phyloP scores from a whole-genome alignment of 2,329 filamentous ascomycete genomes.

The Rhynchosporium agropyri region DNA sequence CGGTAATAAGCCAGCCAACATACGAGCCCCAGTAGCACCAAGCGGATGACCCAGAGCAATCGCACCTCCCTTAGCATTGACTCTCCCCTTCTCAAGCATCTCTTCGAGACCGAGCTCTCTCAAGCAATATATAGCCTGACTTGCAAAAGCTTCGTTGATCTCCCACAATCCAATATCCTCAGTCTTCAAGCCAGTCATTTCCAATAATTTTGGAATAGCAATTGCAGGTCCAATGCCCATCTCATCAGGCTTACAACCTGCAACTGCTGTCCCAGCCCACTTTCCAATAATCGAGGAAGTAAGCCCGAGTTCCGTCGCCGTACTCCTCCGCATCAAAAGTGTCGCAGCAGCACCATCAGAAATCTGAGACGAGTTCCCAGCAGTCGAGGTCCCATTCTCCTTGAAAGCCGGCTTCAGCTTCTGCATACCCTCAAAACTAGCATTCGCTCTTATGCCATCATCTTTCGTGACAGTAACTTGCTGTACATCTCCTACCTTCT shows the following conservation, averaged over 20 bases:
- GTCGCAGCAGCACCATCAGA: conserved; percentile 85
- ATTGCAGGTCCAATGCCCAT: conserved; percentile 91
- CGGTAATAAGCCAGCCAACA: conserved; percentile 68
- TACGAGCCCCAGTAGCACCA: conserved; percentile 82
- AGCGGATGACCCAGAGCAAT: conserved; percentile 94
- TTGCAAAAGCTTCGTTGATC: conserved; percentile 83
- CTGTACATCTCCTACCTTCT: conserved; percentile 57
- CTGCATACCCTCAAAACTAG: conserved; percentile 69
- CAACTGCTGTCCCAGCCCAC: conserved; percentile 76
- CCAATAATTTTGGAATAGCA: conserved; percentile 81
- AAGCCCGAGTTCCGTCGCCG: conserved; percentile 73
- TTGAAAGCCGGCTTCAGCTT: conserved; percentile 87
- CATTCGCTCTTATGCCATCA: conserved; percentile 76
- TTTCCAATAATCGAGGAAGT: conserved; percentile 72
- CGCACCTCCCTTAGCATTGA: conserved; percentile 91
- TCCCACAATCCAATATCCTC: conserved; percentile 85
- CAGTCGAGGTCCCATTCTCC: conserved; percentile 73
- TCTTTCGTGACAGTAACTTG: conserved; percentile 72
- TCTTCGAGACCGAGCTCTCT: conserved; percentile 68
- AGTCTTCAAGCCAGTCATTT: conserved; percentile 64
- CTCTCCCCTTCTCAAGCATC: conserved; percentile 64
- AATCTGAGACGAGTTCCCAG: conserved; percentile 84
- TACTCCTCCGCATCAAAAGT: conserved; percentile 82
- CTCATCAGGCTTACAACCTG: conserved; percentile 83
- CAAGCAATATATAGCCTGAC: conserved; percentile 70